Evolutionary conservation across 306 rosid species (phyloP), one percentile per base, ranked within the genome.

Genomic region (Hippophae rhamnoides): DNA sequence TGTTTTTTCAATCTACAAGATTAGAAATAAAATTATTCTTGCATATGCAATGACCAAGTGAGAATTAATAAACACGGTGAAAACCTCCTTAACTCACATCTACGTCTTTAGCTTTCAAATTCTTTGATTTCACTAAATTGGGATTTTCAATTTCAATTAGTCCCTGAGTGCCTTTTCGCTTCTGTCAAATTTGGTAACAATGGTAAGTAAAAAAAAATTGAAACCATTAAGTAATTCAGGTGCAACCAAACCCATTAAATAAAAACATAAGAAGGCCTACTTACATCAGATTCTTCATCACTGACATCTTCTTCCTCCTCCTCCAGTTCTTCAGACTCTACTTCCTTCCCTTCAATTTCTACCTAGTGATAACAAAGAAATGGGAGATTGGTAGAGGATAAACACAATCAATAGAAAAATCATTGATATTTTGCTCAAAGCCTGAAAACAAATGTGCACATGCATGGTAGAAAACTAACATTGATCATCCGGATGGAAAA

Each of bases 111-210:
- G 87, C 97, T 69, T 79, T 90, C 84, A 87, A 2, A 43, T 44
- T 79, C 77, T 87, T 90, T 5, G 85, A 76, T 79, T 81, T 87
- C 14, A 69, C 94, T 81, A 90, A 78, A 76, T 90, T 90, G 26
- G 96, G 96, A 76, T 90, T 90, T 78, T 87, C 97, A 70, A 90
- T 85, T 77, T 87, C 89, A 71, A 90, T 85, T 25, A 90, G 50
- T 65, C 96, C 96, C 72, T 87, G 81, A 53, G 87, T 80, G 43
- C 94, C 96, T 76, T 90, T 90, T 62, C 69, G 76, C 78, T 87
- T 87, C 86, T 87, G 85, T 70, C 47, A 40, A 70, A 71, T 70
- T 53, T 53, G 57, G 42, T 54, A 60, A 76, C 40, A 52, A 31
- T 31, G 38, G 0, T 31, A 31, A 44, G 61, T 51, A 31, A 65